Percentiles rank a stretch among this genome's conserved stretches.
Evolutionary conservation across 106 monocot genomes (phyloP).

Genomic region (Platanthera zijinensis): DNA sequence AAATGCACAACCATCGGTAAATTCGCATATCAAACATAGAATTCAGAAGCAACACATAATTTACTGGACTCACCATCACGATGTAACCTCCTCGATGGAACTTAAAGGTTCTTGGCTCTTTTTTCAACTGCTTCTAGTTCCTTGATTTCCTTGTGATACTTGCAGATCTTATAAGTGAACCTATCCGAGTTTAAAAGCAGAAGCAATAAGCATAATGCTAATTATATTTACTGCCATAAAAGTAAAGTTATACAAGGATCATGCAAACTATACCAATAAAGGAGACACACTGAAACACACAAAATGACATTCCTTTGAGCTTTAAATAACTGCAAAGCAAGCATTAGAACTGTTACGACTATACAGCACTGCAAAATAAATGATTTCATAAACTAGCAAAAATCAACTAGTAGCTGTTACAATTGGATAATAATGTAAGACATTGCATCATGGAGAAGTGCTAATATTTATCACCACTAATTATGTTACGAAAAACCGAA

Average conservation of each 20-base stretch:
- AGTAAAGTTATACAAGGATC: not conserved
- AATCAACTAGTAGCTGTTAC: not conserved
- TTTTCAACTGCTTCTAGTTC: slow-evolving; percentile 66
- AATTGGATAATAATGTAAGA: not conserved
- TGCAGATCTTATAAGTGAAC: slow-evolving; percentile 55
- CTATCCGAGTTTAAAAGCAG: slow-evolving; percentile 17
- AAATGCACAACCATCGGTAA: not conserved
- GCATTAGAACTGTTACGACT: slow-evolving; percentile 1
- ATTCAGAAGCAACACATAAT: not conserved
- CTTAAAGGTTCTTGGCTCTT: slow-evolving; percentile 48
- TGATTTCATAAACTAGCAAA: not conserved
- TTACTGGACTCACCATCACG: not conserved
- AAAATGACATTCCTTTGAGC: slow-evolving; percentile 78
- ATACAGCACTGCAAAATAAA: slow-evolving; percentile 1
- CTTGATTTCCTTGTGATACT: slow-evolving; percentile 53
- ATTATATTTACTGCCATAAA: not conserved
- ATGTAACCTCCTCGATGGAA: not conserved
- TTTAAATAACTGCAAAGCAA: slow-evolving; percentile 58
- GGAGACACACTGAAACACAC: slow-evolving; percentile 53
- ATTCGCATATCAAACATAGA: not conserved
- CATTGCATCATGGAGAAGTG: not conserved
- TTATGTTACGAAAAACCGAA: not conserved
- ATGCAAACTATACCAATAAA: slow-evolving; percentile 57
- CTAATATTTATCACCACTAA: not conserved
- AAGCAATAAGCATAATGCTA: not conserved